Evolutionary conservation across 208 protist genomes (phyloP), one percentile per base, ranked within the genome.

Genomic region (Herpetomonas samuelpessoai): DNA sequence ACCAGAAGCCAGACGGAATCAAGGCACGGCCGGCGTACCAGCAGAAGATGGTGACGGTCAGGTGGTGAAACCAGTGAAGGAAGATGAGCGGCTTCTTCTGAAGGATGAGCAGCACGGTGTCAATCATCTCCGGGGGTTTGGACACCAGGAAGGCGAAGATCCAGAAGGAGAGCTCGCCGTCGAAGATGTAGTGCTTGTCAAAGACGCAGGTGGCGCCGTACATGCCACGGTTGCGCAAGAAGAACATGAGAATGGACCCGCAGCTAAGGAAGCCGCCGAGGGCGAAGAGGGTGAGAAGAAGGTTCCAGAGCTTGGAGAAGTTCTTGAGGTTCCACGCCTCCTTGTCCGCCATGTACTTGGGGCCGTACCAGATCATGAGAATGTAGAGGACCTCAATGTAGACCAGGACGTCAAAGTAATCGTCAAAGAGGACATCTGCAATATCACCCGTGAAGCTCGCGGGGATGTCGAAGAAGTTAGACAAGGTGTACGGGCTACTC

Each of bases 31-130:
- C 87, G 1, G 83, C 84, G 53, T 90, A 70, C 91, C 88, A 97
- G 70, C 83, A 97, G 74, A 88, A 97, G 26, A 96, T 63, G 46
- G 88, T 63, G 12, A 93, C 91, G 31, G 88, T 86, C 29, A 86
- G 75, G 83, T 98, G 93, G 69, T 98, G 95, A 61, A 82, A 93
- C 83, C 83, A 91, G 62, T 93, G 86, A n/a, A 93, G 61, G 63
- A 91, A 91, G 29, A 80, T 80, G 55, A 93, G 65, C 25, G 71
- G 80, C 60, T 89, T 87, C 81, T 93, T 85, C 57, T 67, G 81
- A 31, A 89, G 57, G 9, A 91, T 66, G 28, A 93, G 72, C 38
- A 93, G 83, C 28, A 63, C 73, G 4, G 86, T 93, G 74, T 88
- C 81, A 31, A 93, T 45, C 76, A 93, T 75, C 56, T 93, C 86